Conservation (phyloP, 768 basidiomycete genomes). For the Crassisporium funariophilum region DNA sequence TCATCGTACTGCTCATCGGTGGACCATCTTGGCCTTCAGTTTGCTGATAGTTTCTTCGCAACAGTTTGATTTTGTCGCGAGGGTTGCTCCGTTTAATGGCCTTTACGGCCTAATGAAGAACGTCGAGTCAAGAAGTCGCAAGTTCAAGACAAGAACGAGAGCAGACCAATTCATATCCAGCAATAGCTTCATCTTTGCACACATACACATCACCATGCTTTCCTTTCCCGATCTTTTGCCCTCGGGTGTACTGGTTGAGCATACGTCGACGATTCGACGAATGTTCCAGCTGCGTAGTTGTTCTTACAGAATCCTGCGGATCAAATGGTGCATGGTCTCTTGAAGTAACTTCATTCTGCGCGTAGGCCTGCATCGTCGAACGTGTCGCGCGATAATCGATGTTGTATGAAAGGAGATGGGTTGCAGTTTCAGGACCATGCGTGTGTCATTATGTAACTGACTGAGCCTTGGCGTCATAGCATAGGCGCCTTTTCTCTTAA, state of each 20-base stretch:
- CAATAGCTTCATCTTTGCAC: constrained; percentile 46
- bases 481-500: constrained; percentile 11
- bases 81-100: constrained; percentile 65
- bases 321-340: constrained; percentile 31
- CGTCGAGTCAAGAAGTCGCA: constrained; percentile 20
- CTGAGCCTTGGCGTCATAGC: constrained; percentile 7
- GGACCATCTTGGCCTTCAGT: constrained; percentile 14
- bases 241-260: constrained; percentile 72
- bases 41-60: constrained; percentile 44
- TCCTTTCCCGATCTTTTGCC: constrained; percentile 39
- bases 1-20: constrained; percentile 60
- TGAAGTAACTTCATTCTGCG: constrained; percentile 5
- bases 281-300: constrained; percentile 41
- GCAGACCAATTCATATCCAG: constrained; percentile 49
- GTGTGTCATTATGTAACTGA: constrained; percentile 6
- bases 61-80: constrained; percentile 61
- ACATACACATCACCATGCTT: constrained; percentile 68
- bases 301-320: constrained; percentile 44
- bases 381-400: no score
- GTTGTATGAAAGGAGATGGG: no score
- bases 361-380: constrained; percentile 7
- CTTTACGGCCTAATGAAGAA: constrained; percentile 62
- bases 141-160: constrained; percentile 18
- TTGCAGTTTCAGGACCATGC: constrained; percentile 9
- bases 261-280: constrained; percentile 31